These are phyloP conservation scores for Albophoma yamanashiensis DNA, from an alignment of 2,329 filamentous ascomycete species.

Conservation along the genomic window DNA sequence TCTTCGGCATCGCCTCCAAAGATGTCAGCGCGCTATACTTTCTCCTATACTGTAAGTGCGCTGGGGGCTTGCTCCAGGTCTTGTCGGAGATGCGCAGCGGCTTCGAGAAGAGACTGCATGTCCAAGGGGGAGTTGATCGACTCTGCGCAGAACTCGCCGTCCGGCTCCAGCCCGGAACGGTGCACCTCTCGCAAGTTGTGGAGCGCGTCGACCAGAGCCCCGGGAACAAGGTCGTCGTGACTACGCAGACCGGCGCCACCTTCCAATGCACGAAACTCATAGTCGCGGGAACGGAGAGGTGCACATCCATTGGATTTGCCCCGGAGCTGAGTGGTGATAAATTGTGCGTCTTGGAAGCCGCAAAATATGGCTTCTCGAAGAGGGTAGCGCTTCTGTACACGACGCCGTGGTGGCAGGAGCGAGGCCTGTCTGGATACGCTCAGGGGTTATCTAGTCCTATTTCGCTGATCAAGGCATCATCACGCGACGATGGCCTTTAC, in stretches of 20 bases:
- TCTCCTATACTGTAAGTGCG: constrained; percentile 11
- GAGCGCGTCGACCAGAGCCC: constrained; percentile 8
- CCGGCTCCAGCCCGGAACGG: constrained; percentile 5
- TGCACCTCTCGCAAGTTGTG: constrained; percentile 8
- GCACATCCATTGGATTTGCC: constrained; percentile 4
- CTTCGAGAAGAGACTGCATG: constrained; percentile 2
- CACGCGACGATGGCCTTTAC: constrained; percentile 6
- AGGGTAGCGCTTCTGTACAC: constrained; percentile 8
- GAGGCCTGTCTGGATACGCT: constrained; percentile 8
- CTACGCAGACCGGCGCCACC: constrained; percentile 6
- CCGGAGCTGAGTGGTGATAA: constrained; percentile 9
- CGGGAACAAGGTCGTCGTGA: constrained; percentile 5
- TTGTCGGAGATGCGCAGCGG: constrained; percentile 1
- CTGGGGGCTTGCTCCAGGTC: constrained; percentile 9
- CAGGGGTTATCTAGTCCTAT: constrained; percentile 7
- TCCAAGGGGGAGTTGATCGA: background rate
- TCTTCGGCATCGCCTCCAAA: constrained; percentile 11
- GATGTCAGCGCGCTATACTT: constrained; percentile 11
- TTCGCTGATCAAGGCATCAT: constrained; percentile 7
- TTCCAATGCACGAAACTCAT: constrained; percentile 9
- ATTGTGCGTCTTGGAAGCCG: constrained; percentile 6
- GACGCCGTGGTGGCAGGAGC: constrained; percentile 12
- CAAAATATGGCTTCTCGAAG: constrained; percentile 7
- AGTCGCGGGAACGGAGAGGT: constrained; percentile 7
- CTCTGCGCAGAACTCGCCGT: constrained; percentile 6